Evolutionary conservation across 2,329 filamentous ascomycete species (phyloP), one percentile per base, ranked within the genome.

Genomic region (Apiospora sp.): DNA sequence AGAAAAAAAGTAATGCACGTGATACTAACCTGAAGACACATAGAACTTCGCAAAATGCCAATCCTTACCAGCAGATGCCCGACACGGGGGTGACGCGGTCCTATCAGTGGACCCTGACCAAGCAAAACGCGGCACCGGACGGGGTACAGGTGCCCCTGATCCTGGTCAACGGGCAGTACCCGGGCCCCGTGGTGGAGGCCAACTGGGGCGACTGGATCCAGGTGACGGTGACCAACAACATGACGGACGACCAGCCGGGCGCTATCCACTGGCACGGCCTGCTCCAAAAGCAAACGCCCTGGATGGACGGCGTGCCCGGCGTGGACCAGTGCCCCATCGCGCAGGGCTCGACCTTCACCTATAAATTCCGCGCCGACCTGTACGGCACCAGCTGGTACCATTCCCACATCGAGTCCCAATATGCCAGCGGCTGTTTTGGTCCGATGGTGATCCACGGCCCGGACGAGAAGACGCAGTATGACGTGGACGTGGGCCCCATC

Each of bases 91-190:
- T 74, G 19, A 76, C 73, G 3, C 71, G 74, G 22, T 70, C 58
- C 12, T 80, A 80, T 61, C 74, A 81, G 7, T 75, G 80, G 43
- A 79, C 76, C 13, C 71, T 81, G 8, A 84, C 83, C 6, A 85
- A 83, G 82, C 80, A 82, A 27, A 76, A 78, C 0, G 71, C 82
- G 44, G 81, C 83, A 0, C 85, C 85, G 0, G 83, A 86, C 79
- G 88, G 89, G 34, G 81, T 84, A 71, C 72, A 79, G 0, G 80
- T 84, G 16, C 74, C 84, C 54, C 84, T 87, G 80, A 76, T 86
- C 74, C 81, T 92, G 58, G 81, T 91, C 76, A 87, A 87, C 75
- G 84, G 84, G 3, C 82, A 86, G 73, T 87, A 86, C 75, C 88
- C 88, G 5, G 89, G 88, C 2, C 89, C 89, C 0, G 80, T 82